Evolutionary conservation across 441 rosid species (phyloP).

Genomic region (Erodium texanum): DNA sequence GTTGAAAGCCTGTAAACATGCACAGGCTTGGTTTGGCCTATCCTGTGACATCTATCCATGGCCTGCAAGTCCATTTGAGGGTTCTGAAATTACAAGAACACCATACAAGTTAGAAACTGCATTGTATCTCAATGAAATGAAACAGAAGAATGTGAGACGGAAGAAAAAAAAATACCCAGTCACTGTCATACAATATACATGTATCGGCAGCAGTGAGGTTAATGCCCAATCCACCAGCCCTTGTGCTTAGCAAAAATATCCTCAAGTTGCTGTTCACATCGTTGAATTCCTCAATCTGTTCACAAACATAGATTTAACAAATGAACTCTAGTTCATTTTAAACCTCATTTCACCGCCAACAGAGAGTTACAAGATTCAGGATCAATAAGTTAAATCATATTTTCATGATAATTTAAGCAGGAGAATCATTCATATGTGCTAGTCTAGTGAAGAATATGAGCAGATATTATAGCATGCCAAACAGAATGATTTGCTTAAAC

Average conservation of each 20-base stretch:
- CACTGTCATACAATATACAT: constrained; percentile 92
- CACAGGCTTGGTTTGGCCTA: constrained; percentile 97
- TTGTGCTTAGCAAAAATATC: constrained; percentile 85
- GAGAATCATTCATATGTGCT: no score
- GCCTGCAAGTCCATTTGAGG: constrained; percentile 99
- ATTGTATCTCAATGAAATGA: background rate
- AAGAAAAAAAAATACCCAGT: constrained; percentile 54
- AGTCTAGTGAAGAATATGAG: no score
- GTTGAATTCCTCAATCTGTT: constrained; percentile 76
- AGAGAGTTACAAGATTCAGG: background rate
- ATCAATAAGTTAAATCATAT: background rate
- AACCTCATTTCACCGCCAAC: background rate
- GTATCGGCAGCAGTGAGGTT: constrained; percentile 97
- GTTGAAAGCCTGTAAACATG: constrained; percentile 96
- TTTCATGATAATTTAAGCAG: no score
- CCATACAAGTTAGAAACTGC: constrained; percentile 10
- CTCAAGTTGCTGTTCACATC: constrained; percentile 56
- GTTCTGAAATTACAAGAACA: constrained; percentile 41
- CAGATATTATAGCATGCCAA: no score
- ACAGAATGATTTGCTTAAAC: no score
- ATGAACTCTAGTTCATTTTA: background rate
- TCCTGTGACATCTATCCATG: constrained; percentile 99
- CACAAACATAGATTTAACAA: background rate
- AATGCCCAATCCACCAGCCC: constrained; percentile 99
- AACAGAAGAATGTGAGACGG: constrained; percentile 9